Percentiles rank a stretch among this genome's conserved stretches.
Evolutionary conservation across 73 alveolate genomes (phyloP).

Genomic region (Paramecium biaurelia): DNA sequence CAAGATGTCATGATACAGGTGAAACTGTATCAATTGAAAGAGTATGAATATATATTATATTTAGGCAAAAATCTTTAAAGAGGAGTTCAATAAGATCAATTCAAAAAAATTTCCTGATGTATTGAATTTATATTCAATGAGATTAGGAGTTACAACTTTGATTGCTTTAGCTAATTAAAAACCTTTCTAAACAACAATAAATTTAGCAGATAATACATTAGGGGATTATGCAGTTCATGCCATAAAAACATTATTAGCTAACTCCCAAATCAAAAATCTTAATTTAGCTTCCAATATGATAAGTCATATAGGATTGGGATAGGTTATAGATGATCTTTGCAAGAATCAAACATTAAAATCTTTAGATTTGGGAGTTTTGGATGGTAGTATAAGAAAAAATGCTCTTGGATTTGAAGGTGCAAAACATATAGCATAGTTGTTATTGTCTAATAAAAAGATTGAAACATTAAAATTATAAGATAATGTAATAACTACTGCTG

Average conservation of each 20-base stretch:
- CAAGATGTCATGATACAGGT: slow-evolving; percentile 94
- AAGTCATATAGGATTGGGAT: slow-evolving; percentile 94
- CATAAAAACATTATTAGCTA: slow-evolving; percentile 82
- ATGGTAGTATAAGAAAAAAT: slow-evolving; percentile 95
- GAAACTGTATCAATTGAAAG: slow-evolving; percentile 67
- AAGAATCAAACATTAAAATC: slow-evolving; percentile 79
- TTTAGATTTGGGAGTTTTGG: slow-evolving; percentile 93
- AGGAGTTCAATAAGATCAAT: slow-evolving; percentile 86
- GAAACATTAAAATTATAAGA: slow-evolving; percentile 90
- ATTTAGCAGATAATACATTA: slow-evolving; percentile 93
- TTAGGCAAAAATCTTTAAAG: slow-evolving; percentile 93
- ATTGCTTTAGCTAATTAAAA: slow-evolving; percentile 86
- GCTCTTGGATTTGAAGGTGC: slow-evolving; percentile 96
- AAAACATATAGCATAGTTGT: slow-evolving; percentile 87
- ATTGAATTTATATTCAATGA: slow-evolving; percentile 82
- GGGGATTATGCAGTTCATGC: slow-evolving; percentile 98
- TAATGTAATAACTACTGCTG: slow-evolving; percentile 94
- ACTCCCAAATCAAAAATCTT: slow-evolving; percentile 73
- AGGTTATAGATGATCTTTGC: slow-evolving; percentile 90
- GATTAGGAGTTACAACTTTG: slow-evolving; percentile 93
- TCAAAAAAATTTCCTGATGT: slow-evolving; percentile 80
- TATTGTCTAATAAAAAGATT: slow-evolving; percentile 83
- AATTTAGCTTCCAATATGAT: slow-evolving; percentile 97
- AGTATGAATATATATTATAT: slow-evolving; percentile 28
- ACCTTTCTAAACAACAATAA: slow-evolving; percentile 72